A percentile compares a stretch with the other conserved stretches of the same genome.
These are phyloP conservation scores for Solanum phureja DNA, from an alignment of 257 asterid genomes.

Conservation along the genomic window DNA sequence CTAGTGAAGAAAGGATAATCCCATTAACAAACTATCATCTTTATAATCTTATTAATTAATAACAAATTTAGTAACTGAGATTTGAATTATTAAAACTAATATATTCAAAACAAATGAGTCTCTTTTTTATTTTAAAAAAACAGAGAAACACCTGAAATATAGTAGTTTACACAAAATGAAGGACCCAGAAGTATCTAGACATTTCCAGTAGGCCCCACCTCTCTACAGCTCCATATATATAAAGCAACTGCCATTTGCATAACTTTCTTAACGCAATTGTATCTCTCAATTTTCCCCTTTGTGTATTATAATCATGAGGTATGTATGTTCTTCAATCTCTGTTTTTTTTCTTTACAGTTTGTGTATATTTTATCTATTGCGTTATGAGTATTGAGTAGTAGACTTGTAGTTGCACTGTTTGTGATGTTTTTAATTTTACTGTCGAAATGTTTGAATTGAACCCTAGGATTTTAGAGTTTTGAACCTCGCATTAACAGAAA, in stretches of 20 bases:
- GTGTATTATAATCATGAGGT: neutral
- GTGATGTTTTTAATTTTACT: neutral
- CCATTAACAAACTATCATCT: neutral
- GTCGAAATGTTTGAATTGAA: neutral
- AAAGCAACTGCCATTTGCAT: neutral
- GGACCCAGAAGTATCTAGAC: constrained; percentile 24
- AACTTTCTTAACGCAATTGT: neutral
- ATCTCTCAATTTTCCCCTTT: neutral
- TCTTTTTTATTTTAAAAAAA: no score
- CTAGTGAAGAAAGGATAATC: neutral
- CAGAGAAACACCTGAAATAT: neutral
- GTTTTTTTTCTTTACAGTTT: neutral
- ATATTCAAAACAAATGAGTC: neutral
- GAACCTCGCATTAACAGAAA: neutral
- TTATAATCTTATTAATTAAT: no score
- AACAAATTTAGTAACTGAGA: neutral
- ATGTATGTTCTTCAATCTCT: neutral
- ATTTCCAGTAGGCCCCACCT: constrained; percentile 10
- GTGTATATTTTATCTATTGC: neutral
- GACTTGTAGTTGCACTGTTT: neutral
- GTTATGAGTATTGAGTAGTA: neutral
- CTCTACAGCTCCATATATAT: no score
- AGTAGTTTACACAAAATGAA: neutral
- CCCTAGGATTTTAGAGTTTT: neutral
- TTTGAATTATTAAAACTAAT: no score